These are phyloP conservation scores for Apiotrichum montevideense DNA, from an alignment of 1,284 basidiomycete species.

Conservation along the genomic window DNA sequence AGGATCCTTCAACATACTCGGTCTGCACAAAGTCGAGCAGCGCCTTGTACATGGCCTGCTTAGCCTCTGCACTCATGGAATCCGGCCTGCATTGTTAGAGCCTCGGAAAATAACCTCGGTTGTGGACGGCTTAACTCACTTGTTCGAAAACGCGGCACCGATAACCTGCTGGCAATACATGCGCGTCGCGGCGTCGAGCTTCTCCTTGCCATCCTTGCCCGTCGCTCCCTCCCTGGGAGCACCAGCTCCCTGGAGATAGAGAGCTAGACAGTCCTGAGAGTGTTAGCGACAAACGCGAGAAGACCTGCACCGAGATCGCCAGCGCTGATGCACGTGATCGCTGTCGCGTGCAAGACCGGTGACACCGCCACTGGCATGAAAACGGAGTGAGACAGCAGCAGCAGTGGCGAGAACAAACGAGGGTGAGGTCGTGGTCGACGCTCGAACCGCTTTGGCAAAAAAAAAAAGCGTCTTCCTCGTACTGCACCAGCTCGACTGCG, in stretches of 20 bases:
- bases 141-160: conserved; percentile 40
- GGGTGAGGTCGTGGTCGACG: background rate
- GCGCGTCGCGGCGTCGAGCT: conserved; percentile 42
- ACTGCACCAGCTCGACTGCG: too few relatives aligned
- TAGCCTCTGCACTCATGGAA: conserved; percentile 30
- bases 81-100: conserved; percentile 24
- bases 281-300: background rate
- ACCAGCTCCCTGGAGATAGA: conserved; percentile 48
- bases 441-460: background rate
- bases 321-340: too few relatives aligned
- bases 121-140: conserved; percentile 22
- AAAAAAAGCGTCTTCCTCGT: background rate
- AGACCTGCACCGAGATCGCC: too few relatives aligned
- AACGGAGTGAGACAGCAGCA: too few relatives aligned
- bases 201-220: conserved; percentile 47
- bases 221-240: conserved; percentile 19
- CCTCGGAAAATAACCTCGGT: background rate
- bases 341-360: too few relatives aligned
- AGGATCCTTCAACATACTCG: conserved; percentile 46
- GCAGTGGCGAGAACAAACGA: too few relatives aligned
- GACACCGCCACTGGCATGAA: too few relatives aligned
- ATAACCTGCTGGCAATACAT: conserved; percentile 48
- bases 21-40: conserved; percentile 43
- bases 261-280: conserved; percentile 42
- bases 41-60: conserved; percentile 42